Evolutionary conservation across 225 moss, liverwort and hornwort genomes (phyloP).

Genomic region (Pseudoscleropodium purum): DNA sequence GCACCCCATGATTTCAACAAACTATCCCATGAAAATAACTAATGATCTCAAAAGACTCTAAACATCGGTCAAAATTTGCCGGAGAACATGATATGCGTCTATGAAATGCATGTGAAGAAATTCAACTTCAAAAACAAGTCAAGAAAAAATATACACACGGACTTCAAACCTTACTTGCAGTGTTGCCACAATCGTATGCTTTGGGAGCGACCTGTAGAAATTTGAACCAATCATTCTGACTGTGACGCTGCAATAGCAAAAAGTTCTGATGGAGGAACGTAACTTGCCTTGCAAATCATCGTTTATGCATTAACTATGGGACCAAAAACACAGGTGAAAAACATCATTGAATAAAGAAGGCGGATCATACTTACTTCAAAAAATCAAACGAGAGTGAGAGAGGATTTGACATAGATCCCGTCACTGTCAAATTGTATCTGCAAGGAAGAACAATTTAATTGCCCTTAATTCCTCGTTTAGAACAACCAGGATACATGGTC

Average conservation of each 20-base stretch:
- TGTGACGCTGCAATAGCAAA: background rate
- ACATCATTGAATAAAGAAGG: background rate
- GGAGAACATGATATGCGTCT: background rate
- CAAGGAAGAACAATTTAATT: background rate
- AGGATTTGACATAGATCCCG: constrained; percentile 35
- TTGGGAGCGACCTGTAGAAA: constrained; percentile 55
- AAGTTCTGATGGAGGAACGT: background rate
- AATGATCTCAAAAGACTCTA: background rate
- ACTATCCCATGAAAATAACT: background rate
- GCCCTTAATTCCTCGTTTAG: background rate
- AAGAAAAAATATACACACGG: background rate
- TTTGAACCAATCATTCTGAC: background rate
- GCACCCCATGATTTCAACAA: background rate
- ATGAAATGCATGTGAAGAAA: background rate
- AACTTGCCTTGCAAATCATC: background rate
- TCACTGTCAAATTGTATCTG: constrained; percentile 64
- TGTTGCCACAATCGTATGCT: constrained; percentile 46
- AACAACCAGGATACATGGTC: background rate
- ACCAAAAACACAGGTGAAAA: background rate
- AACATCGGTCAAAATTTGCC: background rate
- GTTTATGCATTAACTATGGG: background rate
- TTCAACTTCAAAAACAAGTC: background rate
- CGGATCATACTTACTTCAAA: constrained; percentile 22
- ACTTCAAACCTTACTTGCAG: constrained; percentile 31
- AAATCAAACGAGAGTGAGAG: constrained; percentile 47